A percentile compares a stretch with the other conserved stretches of the same genome.
Evolutionary conservation across 73 alveolate genomes (phyloP).

Genomic region (Paraurostyla sp.): DNA sequence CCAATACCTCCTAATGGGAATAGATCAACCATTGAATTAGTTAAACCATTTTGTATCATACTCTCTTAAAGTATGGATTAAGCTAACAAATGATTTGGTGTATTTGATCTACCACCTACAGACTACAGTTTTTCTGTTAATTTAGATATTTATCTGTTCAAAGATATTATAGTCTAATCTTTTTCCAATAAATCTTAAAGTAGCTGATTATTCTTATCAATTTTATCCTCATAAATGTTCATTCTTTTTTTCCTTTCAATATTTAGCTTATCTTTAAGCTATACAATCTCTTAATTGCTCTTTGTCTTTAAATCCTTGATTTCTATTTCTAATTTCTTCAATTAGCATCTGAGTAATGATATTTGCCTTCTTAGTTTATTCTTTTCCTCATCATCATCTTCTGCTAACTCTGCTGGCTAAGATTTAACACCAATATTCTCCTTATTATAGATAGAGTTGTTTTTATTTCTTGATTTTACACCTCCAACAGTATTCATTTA

Average conservation of each 20-base stretch:
- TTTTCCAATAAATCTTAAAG: slow-evolving; percentile 37
- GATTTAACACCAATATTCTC: slow-evolving; percentile 22
- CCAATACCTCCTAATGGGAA: neutral
- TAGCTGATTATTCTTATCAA: slow-evolving; percentile 35
- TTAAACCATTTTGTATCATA: neutral
- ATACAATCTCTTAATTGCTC: neutral
- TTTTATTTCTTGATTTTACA: slow-evolving; percentile 39
- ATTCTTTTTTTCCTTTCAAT: slow-evolving; percentile 47
- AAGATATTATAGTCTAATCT: neutral
- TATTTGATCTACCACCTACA: neutral
- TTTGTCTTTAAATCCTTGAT: slow-evolving; percentile 8
- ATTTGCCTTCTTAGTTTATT: slow-evolving; percentile 28
- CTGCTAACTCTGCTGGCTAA: neutral
- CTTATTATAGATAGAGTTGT: neutral
- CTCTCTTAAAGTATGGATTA: slow-evolving; percentile 11
- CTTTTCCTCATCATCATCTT: slow-evolving; percentile 51
- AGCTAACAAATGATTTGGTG: slow-evolving; percentile 4
- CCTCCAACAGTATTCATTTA: slow-evolving; percentile 34
- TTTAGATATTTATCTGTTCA: slow-evolving; percentile 6
- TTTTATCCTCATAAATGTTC: slow-evolving; percentile 51
- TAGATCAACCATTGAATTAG: slow-evolving; percentile 38
- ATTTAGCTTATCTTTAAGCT: slow-evolving; percentile 19
- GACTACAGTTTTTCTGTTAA: neutral
- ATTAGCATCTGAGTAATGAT: slow-evolving; percentile 23
- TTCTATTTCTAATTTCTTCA: slow-evolving; percentile 44